Percentiles rank a stretch among this genome's conserved stretches.
Conservation (phyloP, 306 rosid species). For the Castanea mollissima region DNA sequence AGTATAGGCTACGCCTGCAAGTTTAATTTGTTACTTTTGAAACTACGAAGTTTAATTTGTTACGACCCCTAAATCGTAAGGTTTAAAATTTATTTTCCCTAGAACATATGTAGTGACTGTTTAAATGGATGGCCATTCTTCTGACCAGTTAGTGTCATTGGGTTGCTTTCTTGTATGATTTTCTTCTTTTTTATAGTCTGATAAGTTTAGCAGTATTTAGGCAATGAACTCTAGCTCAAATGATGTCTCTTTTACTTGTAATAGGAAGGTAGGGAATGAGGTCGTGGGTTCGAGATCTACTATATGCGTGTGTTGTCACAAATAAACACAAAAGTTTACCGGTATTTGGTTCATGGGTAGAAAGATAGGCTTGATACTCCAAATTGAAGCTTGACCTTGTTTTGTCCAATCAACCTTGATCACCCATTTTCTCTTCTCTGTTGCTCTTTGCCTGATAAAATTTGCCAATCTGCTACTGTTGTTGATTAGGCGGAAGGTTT, state of each 20-base stretch:
- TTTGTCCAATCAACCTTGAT: neutral
- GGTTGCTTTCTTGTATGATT: neutral
- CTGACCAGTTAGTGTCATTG: neutral
- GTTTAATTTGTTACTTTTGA: too few species aligned
- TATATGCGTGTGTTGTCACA: too few species aligned
- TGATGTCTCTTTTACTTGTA: too few species aligned
- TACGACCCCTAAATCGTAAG: too few species aligned
- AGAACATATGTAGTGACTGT: too few species aligned
- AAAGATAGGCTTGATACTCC: neutral
- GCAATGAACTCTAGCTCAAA: too few species aligned
- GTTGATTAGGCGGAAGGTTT: neutral
- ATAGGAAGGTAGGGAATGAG: too few species aligned
- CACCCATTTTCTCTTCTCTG: neutral
- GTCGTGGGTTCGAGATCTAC: too few species aligned
- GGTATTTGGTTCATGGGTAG: neutral
- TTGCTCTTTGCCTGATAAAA: neutral
- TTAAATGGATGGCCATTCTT: neutral
- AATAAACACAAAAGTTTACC: neutral
- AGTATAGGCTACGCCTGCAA: too few species aligned
- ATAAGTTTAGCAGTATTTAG: too few species aligned
- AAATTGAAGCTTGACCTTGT: neutral
- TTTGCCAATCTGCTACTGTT: neutral
- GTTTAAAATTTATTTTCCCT: too few species aligned
- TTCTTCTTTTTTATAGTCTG: neutral
- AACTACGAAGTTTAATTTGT: too few species aligned